These are phyloP conservation scores for Ceratocystis harringtonii DNA, from an alignment of 2,329 filamentous ascomycete genomes.

Conservation along the genomic window DNA sequence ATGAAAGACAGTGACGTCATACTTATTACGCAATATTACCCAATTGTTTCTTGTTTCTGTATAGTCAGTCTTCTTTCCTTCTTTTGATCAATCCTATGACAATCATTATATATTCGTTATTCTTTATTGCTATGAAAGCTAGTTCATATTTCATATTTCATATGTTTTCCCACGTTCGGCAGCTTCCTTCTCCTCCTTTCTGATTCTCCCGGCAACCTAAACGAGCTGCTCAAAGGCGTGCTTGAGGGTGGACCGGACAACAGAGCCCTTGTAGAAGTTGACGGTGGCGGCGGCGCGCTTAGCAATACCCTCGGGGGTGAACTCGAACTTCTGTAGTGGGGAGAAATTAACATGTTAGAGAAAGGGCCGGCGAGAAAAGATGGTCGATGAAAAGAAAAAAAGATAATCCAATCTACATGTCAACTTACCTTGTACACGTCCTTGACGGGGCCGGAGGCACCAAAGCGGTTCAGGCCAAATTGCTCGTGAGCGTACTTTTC, in stretches of 20 bases:
- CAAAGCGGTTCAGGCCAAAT: slow-evolving; percentile 97
- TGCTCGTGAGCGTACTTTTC: slow-evolving; percentile 99
- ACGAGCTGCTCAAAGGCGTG: slow-evolving; percentile 95
- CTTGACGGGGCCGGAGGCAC: slow-evolving; percentile 93
- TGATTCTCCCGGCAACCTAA: slow-evolving; percentile 35
- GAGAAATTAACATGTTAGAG: slow-evolving; percentile 1
- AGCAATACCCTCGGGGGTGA: slow-evolving; percentile 89
- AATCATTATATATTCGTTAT: slow-evolving; percentile 9
- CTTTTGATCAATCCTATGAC: not conserved
- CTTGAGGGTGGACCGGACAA: slow-evolving; percentile 87
- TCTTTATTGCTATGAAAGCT: slow-evolving; percentile 1
- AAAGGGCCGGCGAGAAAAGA: not conserved
- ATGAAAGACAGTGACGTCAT: not conserved
- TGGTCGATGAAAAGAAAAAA: not conserved
- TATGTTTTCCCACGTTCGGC: not conserved
- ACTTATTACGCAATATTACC: not conserved
- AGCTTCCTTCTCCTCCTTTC: not conserved
- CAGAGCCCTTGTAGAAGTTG: slow-evolving; percentile 90
- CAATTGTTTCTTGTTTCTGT: not conserved
- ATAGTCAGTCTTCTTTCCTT: not conserved
- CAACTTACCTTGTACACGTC: slow-evolving; percentile 74
- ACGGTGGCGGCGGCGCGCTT: slow-evolving; percentile 88
- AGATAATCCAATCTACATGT: slow-evolving; percentile 17
- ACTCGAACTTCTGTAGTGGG: slow-evolving; percentile 77
- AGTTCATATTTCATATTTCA: not conserved